phyloP scores from a whole-genome alignment of 345 rosid genomes.

The Pistacia atlantica region DNA sequence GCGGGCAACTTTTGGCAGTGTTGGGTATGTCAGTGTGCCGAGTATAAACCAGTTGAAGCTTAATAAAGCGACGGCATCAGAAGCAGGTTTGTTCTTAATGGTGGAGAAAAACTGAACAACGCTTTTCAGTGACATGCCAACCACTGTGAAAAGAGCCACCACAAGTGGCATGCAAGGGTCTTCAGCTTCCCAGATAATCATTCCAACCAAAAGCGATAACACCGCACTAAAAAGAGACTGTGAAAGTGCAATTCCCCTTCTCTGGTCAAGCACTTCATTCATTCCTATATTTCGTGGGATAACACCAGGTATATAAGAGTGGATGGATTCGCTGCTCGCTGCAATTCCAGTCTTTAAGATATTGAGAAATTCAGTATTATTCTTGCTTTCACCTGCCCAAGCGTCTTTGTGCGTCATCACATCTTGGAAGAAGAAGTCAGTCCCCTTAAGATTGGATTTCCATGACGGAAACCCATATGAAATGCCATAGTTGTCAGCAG shows the following conservation, averaged over 20 bases:
- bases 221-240: constrained; percentile 64
- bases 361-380: constrained; percentile 17
- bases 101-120: constrained; percentile 70
- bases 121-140: constrained; percentile 71
- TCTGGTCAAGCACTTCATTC: constrained; percentile 29
- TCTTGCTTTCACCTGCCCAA: constrained; percentile 24
- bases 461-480: constrained; percentile 15
- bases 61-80: constrained; percentile 76
- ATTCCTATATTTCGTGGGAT: constrained; percentile 29
- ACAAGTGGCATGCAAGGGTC: constrained; percentile 81
- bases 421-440: constrained; percentile 18
- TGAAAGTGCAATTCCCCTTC: constrained; percentile 51
- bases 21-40: constrained; percentile 72
- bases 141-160: constrained; percentile 72
- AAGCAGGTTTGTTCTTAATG: constrained; percentile 63
- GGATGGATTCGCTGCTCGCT: constrained; percentile 28
- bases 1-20: constrained; percentile 55
- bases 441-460: constrained; percentile 28
- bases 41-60: constrained; percentile 87
- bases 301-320: constrained; percentile 26
- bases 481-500: constrained; percentile 26
- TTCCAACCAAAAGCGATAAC: constrained; percentile 63
- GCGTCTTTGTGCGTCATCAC: constrained; percentile 24
- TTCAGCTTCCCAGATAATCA: constrained; percentile 60
- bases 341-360: constrained; percentile 20